These are phyloP conservation scores for Nigrospora osmanthi DNA, from an alignment of 2,329 filamentous ascomycete species.

Conservation along the genomic window DNA sequence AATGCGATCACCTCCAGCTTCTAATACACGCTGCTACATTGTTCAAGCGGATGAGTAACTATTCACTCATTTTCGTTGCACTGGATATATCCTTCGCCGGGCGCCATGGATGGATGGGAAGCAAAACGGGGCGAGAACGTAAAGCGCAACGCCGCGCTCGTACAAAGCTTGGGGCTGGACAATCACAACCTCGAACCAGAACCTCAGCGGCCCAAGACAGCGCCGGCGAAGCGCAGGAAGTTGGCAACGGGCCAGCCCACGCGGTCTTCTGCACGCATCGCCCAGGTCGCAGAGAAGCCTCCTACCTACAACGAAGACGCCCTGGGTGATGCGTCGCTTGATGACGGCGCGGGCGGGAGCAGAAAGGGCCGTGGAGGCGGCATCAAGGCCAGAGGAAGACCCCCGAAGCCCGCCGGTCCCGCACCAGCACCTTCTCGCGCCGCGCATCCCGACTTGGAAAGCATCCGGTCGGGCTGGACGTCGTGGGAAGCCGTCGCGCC, in stretches of 20 bases:
- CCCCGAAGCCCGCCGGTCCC: background rate
- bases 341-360: background rate
- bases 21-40: too few species aligned
- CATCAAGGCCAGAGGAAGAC: background rate
- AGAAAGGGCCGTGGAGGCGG: background rate
- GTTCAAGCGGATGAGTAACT: too few species aligned
- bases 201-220: constrained; percentile 7
- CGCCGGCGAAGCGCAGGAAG: constrained; percentile 30
- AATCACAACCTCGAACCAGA: constrained; percentile 8
- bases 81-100: too few species aligned
- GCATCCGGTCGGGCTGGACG: constrained; percentile 29
- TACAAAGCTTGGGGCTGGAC: constrained; percentile 37
- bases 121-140: constrained; percentile 37
- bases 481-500: constrained; percentile 31
- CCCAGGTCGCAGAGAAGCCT: constrained; percentile 21
- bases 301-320: constrained; percentile 28
- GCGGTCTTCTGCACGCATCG: constrained; percentile 38
- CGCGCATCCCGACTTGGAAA: constrained; percentile 6
- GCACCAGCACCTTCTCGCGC: background rate
- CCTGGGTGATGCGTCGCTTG: constrained; percentile 1
- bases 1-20: too few species aligned
- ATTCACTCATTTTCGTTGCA: too few species aligned
- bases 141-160: constrained; percentile 36
- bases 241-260: constrained; percentile 24
- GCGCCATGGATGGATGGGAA: constrained; percentile 29